These are phyloP conservation scores for Aspergillus affinis DNA, from an alignment of 495 filamentous ascomycete species.

Conservation along the genomic window DNA sequence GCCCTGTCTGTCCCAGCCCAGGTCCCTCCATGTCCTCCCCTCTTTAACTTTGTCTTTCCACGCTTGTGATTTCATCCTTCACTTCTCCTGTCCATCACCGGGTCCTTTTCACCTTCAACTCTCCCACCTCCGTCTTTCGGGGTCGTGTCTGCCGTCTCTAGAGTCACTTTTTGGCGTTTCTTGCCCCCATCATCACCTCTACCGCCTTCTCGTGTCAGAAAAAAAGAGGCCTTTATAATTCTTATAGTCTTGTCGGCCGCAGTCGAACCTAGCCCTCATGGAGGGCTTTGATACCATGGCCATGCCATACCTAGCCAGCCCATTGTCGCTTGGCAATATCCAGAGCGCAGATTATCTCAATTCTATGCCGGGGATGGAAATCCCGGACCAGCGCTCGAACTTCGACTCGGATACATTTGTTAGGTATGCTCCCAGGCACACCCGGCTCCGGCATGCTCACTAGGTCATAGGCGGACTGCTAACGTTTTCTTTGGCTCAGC, in stretches of 20 bases:
- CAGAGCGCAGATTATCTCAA: slow-evolving; percentile 54
- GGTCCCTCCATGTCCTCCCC: background rate
- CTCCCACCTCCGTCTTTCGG: background rate
- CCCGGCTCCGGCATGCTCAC: background rate
- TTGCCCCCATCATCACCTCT: background rate
- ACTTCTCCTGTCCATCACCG: too few species aligned
- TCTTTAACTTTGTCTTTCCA: background rate
- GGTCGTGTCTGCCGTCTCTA: background rate
- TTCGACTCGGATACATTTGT: slow-evolving; percentile 61
- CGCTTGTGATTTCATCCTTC: background rate
- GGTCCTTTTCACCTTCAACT: background rate
- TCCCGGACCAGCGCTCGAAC: slow-evolving; percentile 55
- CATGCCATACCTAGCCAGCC: slow-evolving; percentile 61
- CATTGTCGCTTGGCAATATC: slow-evolving; percentile 52
- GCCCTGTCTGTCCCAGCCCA: background rate
- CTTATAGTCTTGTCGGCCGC: slow-evolving; percentile 10
- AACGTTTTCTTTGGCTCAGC: slow-evolving; percentile 11
- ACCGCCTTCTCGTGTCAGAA: background rate
- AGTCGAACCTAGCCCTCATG: slow-evolving; percentile 39
- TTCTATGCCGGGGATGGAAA: slow-evolving; percentile 53
- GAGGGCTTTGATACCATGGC: slow-evolving; percentile 65
- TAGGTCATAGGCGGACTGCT: background rate
- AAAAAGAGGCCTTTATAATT: background rate
- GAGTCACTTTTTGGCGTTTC: background rate
- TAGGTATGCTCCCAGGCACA: slow-evolving; percentile 41